Evolutionary conservation across 208 protist species (phyloP).

Genomic region (Leishmania tropica): DNA sequence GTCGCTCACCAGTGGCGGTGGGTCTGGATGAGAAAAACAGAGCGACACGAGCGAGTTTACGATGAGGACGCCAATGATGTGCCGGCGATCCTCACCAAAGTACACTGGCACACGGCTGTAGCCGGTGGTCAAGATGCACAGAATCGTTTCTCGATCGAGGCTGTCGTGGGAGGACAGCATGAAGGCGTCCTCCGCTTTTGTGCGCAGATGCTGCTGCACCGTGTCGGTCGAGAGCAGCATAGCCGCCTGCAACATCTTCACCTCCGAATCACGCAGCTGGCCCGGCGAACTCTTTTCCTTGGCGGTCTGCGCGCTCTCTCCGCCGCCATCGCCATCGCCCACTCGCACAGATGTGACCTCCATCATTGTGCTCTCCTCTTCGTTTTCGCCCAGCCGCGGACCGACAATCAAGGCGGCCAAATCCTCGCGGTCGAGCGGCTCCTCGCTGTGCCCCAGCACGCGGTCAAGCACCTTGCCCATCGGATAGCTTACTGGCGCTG

Average conservation of each 20-base stretch:
- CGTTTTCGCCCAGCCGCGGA: conserved; percentile 28
- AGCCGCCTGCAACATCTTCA: conserved; percentile 73
- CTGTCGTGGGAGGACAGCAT: conserved; percentile 65
- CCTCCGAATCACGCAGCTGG: conserved; percentile 63
- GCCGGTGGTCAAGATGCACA: conserved; percentile 59
- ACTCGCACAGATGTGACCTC: conserved; percentile 4
- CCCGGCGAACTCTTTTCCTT: conserved; percentile 3
- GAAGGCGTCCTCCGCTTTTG: conserved; percentile 57
- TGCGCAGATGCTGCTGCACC: conserved; percentile 64
- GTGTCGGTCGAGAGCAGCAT: conserved; percentile 71
- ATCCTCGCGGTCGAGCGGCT: conserved; percentile 67
- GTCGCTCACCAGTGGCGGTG: conserved; percentile 60
- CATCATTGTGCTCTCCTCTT: conserved; percentile 3
- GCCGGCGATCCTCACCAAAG: conserved; percentile 53
- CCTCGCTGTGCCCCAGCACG: conserved; percentile 67
- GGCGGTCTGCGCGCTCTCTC: background rate
- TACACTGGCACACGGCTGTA: conserved; percentile 91
- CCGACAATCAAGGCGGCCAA: conserved; percentile 70
- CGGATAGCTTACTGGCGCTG: conserved; percentile 77
- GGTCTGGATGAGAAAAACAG: conserved; percentile 53
- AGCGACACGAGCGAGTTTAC: conserved; percentile 84
- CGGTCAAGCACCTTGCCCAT: conserved; percentile 80
- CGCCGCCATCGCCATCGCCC: background rate
- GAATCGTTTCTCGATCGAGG: conserved; percentile 71
- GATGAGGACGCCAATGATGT: conserved; percentile 89